Evolutionary conservation across 164 flowering plant species (phyloP).

Genomic region (Paratinospora sagittata): DNA sequence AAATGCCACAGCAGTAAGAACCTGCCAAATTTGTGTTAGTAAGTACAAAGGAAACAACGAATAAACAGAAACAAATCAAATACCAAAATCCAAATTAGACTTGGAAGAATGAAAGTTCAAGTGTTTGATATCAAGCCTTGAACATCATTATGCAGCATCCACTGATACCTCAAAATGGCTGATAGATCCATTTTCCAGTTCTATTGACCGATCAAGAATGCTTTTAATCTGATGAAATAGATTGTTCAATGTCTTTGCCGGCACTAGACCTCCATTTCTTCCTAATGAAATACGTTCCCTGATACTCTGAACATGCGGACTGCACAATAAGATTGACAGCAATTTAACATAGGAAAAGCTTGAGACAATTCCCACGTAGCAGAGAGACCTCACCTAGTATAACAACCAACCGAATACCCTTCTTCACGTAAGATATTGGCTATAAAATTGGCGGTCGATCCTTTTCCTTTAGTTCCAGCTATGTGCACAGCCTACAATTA

Average conservation of each 20-base stretch:
- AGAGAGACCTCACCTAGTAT: slow-evolving; percentile 34
- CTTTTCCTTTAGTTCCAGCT: slow-evolving; percentile 99
- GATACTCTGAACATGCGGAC: slow-evolving; percentile 80
- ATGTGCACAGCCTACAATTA: slow-evolving; percentile 67
- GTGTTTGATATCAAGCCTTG: no score
- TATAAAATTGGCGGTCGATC: slow-evolving; percentile 91
- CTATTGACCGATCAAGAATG: no score
- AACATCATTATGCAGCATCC: no score
- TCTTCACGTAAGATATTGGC: slow-evolving; percentile 69
- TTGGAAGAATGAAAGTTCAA: no score
- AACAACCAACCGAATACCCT: slow-evolving; percentile 90
- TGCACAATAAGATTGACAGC: slow-evolving; percentile 25
- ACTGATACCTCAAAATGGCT: no score
- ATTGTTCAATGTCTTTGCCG: no score
- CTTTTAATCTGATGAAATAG: no score
- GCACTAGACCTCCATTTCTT: no score
- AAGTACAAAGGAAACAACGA: slow-evolving; percentile 24
- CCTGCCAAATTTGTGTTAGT: slow-evolving; percentile 33
- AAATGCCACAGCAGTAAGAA: slow-evolving; percentile 84
- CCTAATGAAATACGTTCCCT: no score
- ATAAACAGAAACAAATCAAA: slow-evolving; percentile 58
- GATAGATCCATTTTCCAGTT: no score
- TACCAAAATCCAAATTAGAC: no score
- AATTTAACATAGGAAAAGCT: neutral
- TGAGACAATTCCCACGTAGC: neutral